A percentile compares a stretch with the other conserved stretches of the same genome.
phyloP scores from a whole-genome alignment of 2,329 filamentous ascomycete species.

The Scopulariopsis brevicaulis region DNA sequence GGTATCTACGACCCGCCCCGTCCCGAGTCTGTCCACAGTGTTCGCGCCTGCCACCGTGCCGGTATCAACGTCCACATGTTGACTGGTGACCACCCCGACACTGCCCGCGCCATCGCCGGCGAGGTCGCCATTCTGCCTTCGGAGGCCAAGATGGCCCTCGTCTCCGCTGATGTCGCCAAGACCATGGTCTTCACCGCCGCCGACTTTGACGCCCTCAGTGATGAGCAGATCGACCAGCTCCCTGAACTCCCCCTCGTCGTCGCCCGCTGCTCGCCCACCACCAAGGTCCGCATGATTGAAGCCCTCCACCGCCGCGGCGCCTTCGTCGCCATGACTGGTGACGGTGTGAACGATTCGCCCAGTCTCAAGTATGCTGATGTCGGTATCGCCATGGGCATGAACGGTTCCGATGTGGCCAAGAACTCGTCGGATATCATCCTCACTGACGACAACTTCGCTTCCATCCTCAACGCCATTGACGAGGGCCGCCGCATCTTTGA shows the following conservation, averaged over 20 bases:
- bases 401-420: conserved; percentile 59
- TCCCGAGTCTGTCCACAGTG: conserved; percentile 49
- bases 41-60: conserved; percentile 46
- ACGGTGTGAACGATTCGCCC: conserved; percentile 60
- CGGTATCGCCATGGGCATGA: conserved; percentile 58
- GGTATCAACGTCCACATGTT: conserved; percentile 59
- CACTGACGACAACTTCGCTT: conserved; percentile 56
- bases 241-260: conserved; percentile 55
- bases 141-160: conserved; percentile 23
- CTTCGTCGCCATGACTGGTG: conserved; percentile 59
- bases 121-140: conserved; percentile 48
- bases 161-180: conserved; percentile 35
- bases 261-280: conserved; percentile 58
- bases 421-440: conserved; percentile 54
- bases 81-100: conserved; percentile 56
- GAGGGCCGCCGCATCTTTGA: conserved; percentile 59
- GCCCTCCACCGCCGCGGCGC: conserved; percentile 53
- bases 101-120: conserved; percentile 48
- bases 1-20: conserved; percentile 64
- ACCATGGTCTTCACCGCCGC: conserved; percentile 51
- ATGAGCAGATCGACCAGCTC: conserved; percentile 50
- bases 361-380: conserved; percentile 57
- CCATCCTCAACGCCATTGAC: conserved; percentile 35
- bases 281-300: conserved; percentile 65
- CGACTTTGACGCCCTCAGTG: conserved; percentile 51